Evolutionary conservation across 768 basidiomycete genomes (phyloP), one percentile per base, ranked within the genome.

Genomic region (Kondoa subrosea): DNA sequence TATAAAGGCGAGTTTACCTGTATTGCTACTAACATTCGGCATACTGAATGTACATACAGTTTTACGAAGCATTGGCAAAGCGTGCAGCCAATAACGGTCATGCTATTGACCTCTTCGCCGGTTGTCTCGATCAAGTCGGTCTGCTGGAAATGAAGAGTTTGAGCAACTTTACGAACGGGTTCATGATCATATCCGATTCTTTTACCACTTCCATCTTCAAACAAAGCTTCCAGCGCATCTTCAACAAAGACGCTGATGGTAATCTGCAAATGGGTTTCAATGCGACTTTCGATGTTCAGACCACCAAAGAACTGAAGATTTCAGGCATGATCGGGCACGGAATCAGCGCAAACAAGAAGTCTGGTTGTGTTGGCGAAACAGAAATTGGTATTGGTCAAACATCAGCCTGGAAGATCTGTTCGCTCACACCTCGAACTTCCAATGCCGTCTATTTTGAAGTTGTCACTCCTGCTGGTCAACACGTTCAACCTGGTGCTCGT

Each of bases 381-480:
- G 95, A 97, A 77, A 97, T 99, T 68, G 95, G 95, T 76, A 93
- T 99, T 69, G 93, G 92, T 33, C 89, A 92, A 76, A 99, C 95
- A 0, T 95, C 93, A 12, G 93, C 91, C 0, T 99, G 95, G 95
- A 95, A 90, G 78, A 83, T 97, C 73, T 95, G 93, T 79, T 82
- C 85, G 64, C 83, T 99, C 71, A 89, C 84, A 0, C 90, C 91
- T 2, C 86, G 82, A 67, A 90, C 91, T 1, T 85, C 93, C 0
- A 83, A 87, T 62, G 93, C 85, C 31, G 90, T 93, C 34, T 99
- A 97, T 80, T 96, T 99, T 75, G 95, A 99, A 76, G 95, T 97
- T 31, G 95, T 96, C 70, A 92, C 92, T 0, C 92, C 91, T 27
- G 72, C 71, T 21, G 93, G 92, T 1, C 91, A 96, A 75, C 87